phyloP scores from a whole-genome alignment of 768 basidiomycete species.

The Stropharia rugosoannulata region DNA sequence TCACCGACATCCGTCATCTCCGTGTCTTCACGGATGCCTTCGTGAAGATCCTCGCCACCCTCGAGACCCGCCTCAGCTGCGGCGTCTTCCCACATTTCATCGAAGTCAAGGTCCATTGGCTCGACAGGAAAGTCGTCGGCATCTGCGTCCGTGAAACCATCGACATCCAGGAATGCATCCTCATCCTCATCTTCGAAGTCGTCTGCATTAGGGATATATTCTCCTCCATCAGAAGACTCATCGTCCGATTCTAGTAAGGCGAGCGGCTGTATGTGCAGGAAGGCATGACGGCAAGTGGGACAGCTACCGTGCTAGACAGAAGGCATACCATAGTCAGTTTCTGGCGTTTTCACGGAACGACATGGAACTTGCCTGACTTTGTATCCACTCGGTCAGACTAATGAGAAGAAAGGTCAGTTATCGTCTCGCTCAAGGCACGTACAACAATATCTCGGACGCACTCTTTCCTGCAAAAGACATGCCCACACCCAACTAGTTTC shows the following conservation, averaged over 20 bases:
- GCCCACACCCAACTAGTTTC: constrained; percentile 57
- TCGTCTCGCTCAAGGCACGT: background rate
- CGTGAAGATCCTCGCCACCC: constrained; percentile 6
- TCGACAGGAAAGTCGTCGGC: constrained; percentile 38
- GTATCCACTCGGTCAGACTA: constrained; percentile 70
- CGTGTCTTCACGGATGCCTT: constrained; percentile 17
- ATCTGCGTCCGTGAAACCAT: constrained; percentile 38
- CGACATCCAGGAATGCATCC: constrained; percentile 42
- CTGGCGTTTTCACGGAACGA: background rate
- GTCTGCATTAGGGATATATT: constrained; percentile 55
- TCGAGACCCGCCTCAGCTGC: constrained; percentile 1
- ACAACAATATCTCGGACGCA: constrained; percentile 24
- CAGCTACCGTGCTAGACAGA: constrained; percentile 63
- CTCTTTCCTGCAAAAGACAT: constrained; percentile 70
- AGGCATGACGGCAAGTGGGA: constrained; percentile 62
- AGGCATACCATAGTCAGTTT: background rate
- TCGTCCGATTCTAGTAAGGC: constrained; percentile 47
- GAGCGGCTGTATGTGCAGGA: constrained; percentile 51
- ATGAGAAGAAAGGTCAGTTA: background rate
- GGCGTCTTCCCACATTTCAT: constrained; percentile 20
- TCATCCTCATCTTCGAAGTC: constrained; percentile 54
- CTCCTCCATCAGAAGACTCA: constrained; percentile 67
- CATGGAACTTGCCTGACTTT: constrained; percentile 41
- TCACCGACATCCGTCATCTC: constrained; percentile 24
- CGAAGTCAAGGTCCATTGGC: constrained; percentile 34